A percentile compares a stretch with the other conserved stretches of the same genome.
phyloP scores from a whole-genome alignment of 768 basidiomycete genomes.

The Trametes cingulata region DNA sequence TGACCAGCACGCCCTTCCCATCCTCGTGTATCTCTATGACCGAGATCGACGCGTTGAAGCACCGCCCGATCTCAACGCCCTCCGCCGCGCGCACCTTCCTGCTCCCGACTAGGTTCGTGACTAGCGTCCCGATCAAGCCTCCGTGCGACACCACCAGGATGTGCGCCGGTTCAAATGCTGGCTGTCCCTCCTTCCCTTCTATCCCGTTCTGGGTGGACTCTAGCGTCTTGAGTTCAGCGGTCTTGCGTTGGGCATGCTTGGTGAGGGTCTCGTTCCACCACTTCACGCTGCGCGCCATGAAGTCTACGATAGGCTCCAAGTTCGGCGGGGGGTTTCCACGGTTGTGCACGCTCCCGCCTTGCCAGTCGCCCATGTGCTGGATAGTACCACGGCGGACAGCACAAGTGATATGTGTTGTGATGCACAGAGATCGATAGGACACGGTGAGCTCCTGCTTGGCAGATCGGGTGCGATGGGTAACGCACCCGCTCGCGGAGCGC shows the following conservation, averaged over 20 bases:
- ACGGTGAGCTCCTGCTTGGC: background rate
- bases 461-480: background rate
- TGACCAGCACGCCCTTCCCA: constrained; percentile 44
- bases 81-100: constrained; percentile 39
- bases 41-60: constrained; percentile 59
- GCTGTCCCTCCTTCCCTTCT: background rate
- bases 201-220: background rate
- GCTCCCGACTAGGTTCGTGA: constrained; percentile 47
- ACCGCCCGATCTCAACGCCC: constrained; percentile 35
- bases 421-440: background rate
- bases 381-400: too few species aligned
- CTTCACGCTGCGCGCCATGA: constrained; percentile 48
- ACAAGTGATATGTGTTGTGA: background rate
- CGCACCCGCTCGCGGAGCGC: constrained; percentile 69
- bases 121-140: constrained; percentile 57
- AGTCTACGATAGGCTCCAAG: constrained; percentile 40
- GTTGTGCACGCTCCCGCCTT: constrained; percentile 43
- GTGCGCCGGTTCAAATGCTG: constrained; percentile 34
- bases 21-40: constrained; percentile 52
- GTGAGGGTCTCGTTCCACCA: constrained; percentile 65
- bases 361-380: constrained; percentile 62
- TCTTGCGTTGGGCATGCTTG: constrained; percentile 26
- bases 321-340: constrained; percentile 21
- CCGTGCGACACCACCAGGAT: constrained; percentile 71
- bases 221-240: constrained; percentile 1